Conservation (phyloP, 805 yeast genomes). For the Lipomyces spencermartinsiae region DNA sequence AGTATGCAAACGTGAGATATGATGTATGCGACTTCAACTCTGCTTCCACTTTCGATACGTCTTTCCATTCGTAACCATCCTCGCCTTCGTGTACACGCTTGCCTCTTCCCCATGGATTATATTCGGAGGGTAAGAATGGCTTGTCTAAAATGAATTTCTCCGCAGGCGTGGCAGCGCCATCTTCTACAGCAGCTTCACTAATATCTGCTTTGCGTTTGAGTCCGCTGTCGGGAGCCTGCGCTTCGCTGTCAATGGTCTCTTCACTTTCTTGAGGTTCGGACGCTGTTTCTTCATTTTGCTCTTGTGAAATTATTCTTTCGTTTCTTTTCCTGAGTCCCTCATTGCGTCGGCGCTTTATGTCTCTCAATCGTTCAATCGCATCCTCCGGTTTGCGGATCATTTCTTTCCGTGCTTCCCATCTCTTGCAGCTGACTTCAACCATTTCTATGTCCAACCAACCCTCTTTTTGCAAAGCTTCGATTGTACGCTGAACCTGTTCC, state of each 20-base stretch:
- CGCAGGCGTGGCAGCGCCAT: neutral
- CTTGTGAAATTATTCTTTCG: slow-evolving; percentile 38
- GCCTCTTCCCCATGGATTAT: slow-evolving; percentile 85
- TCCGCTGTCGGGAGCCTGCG: slow-evolving; percentile 23
- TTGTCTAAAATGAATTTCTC: neutral
- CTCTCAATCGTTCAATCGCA: slow-evolving; percentile 77
- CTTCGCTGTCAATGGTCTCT: slow-evolving; percentile 27
- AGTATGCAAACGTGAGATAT: slow-evolving; percentile 84
- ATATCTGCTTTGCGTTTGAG: slow-evolving; percentile 27
- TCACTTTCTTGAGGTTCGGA: slow-evolving; percentile 44
- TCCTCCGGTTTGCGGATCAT: slow-evolving; percentile 85
- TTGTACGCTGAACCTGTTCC: slow-evolving; percentile 91
- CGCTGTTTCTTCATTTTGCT: slow-evolving; percentile 33
- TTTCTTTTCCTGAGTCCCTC: slow-evolving; percentile 46
- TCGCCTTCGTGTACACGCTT: slow-evolving; percentile 87
- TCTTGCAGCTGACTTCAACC: slow-evolving; percentile 85
- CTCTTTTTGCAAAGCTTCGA: slow-evolving; percentile 69
- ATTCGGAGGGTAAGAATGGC: slow-evolving; percentile 34
- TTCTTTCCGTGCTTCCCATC: slow-evolving; percentile 88
- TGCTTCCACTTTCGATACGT: slow-evolving; percentile 81
- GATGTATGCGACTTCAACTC: slow-evolving; percentile 95
- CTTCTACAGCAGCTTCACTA: slow-evolving; percentile 9
- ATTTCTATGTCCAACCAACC: slow-evolving; percentile 90
- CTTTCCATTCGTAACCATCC: slow-evolving; percentile 73
- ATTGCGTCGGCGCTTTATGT: slow-evolving; percentile 77